Percentiles rank a stretch among this genome's conserved stretches.
phyloP scores from a whole-genome alignment of 257 asterid species.

The Plectranthus barbatus region DNA sequence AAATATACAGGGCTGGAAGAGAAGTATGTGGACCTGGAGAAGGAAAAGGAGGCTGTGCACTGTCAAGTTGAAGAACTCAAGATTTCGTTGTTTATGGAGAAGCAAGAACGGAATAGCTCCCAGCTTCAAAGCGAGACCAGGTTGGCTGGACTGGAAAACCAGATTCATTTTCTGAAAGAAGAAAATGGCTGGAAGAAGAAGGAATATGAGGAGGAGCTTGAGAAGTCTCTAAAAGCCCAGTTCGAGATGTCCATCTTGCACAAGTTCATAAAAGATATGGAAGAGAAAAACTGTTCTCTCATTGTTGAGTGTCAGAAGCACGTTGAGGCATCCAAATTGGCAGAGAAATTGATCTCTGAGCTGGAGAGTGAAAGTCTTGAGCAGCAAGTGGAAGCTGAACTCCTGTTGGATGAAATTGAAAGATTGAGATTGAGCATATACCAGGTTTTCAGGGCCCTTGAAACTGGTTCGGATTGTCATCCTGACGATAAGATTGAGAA shows the following conservation, averaged over 20 bases:
- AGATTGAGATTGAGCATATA: slow-evolving; percentile 62
- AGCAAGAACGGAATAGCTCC: slow-evolving; percentile 55
- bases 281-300: slow-evolving; percentile 64
- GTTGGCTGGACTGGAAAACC: slow-evolving; percentile 53
- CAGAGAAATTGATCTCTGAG: slow-evolving; percentile 72
- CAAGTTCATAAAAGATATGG: slow-evolving; percentile 87
- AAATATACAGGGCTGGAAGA: slow-evolving; percentile 62
- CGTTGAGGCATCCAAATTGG: slow-evolving; percentile 81
- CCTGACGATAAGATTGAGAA: slow-evolving; percentile 44
- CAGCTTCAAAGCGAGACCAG: slow-evolving; percentile 41
- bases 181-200: slow-evolving; percentile 62
- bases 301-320: slow-evolving; percentile 75
- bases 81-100: slow-evolving; percentile 50
- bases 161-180: slow-evolving; percentile 59
- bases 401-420: slow-evolving; percentile 71
- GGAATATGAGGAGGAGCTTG: slow-evolving; percentile 78
- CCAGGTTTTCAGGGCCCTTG: slow-evolving; percentile 61
- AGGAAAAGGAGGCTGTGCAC: slow-evolving; percentile 51
- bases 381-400: slow-evolving; percentile 87
- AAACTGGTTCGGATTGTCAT: slow-evolving; percentile 23
- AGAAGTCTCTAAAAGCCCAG: slow-evolving; percentile 67
- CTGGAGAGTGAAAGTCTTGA: slow-evolving; percentile 83
- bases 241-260: slow-evolving; percentile 76
- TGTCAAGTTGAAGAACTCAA: slow-evolving; percentile 53
- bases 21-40: slow-evolving; percentile 53